Percentiles rank a stretch among this genome's conserved stretches.
Conservation (phyloP, 192 early-diverging fungal genomes). For the Chytriomyces confervae region DNA sequence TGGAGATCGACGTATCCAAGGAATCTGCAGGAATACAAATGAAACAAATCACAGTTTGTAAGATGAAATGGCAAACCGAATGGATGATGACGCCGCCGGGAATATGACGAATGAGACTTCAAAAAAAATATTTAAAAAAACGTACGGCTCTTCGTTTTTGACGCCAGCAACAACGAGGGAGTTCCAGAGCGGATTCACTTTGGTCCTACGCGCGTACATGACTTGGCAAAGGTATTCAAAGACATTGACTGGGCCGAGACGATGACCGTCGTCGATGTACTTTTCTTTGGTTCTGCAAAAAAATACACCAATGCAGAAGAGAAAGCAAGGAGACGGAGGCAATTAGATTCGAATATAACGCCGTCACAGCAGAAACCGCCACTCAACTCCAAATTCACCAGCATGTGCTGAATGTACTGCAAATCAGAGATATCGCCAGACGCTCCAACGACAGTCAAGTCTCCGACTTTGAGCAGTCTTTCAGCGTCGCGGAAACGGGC, state of each 20-base stretch:
- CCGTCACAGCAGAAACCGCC: background rate
- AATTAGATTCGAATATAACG: conserved; percentile 7
- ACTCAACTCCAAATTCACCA: conserved; percentile 47
- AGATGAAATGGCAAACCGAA: background rate
- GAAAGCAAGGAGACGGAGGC: background rate
- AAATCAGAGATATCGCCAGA: conserved; percentile 95
- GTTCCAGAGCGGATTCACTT: conserved; percentile 97
- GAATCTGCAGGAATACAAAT: conserved; percentile 55
- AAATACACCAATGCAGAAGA: background rate
- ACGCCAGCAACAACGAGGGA: conserved; percentile 88
- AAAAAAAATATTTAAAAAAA: conserved; percentile 6
- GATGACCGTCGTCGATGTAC: conserved; percentile 88
- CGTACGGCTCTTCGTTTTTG: conserved; percentile 73
- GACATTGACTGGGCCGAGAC: conserved; percentile 81
- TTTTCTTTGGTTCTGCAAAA: conserved; percentile 79
- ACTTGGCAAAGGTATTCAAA: conserved; percentile 89
- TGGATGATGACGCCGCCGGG: background rate
- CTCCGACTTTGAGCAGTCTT: conserved; percentile 78
- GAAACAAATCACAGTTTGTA: conserved; percentile 2
- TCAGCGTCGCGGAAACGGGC: conserved; percentile 91
- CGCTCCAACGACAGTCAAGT: conserved; percentile 86
- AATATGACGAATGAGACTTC: background rate
- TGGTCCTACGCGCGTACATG: conserved; percentile 89
- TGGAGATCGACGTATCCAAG: conserved; percentile 91
- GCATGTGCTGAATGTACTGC: conserved; percentile 86